Base-by-base conservation (phyloP, 1,284 basidiomycete genomes). In the Puccinia polysora region DNA sequence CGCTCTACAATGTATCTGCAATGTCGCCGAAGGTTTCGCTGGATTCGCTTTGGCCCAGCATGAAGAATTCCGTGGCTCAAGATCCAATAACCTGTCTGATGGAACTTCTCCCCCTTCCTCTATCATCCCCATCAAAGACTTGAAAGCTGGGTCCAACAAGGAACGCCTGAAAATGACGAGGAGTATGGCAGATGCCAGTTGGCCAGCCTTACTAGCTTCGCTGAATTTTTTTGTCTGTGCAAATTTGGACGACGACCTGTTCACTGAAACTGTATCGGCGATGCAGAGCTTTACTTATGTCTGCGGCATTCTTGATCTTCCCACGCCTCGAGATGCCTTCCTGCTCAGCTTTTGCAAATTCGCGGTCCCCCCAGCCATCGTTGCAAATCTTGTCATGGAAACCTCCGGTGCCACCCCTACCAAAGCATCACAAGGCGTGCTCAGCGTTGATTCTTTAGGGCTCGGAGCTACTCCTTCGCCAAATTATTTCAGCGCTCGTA, bases 261-360 rank as follows among this genome's bases (percentile, higher is more conserved):
- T 95, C 77, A 87, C 87, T 7, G 90, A 92, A 73, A 87, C 89
- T 2, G 83, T 95, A 12, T 84, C 87, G 0, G 88, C 88, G 69
- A 86, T 90, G 75, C 89, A 93, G 76, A 87, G 88, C 40, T 86
- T 96, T 79, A 89, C 89, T 2, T 89, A 90, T 71, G 90, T 91
- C 0, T 88, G 90, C 34, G 95, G 95, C n/a, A 89, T 90, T 79
- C 85, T 97, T 12, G 86, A 85, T 1, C 83, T 97, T 4, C 81
- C 83, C 0, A 94, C 90, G 0, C 91, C 93, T 0, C 86, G 95
- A n/a, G 92, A 97, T 75, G 91, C 92, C 0, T 90, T 97, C 80
- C 86, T 97, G 77, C 89, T 86, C 23, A 89, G 86, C 52, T 84
- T 97, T 12, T 86, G 90, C 20, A 90, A 91, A 75, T 89, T 91